These are phyloP conservation scores for Plantago major DNA, from an alignment of 257 asterid genomes.

Conservation along the genomic window DNA sequence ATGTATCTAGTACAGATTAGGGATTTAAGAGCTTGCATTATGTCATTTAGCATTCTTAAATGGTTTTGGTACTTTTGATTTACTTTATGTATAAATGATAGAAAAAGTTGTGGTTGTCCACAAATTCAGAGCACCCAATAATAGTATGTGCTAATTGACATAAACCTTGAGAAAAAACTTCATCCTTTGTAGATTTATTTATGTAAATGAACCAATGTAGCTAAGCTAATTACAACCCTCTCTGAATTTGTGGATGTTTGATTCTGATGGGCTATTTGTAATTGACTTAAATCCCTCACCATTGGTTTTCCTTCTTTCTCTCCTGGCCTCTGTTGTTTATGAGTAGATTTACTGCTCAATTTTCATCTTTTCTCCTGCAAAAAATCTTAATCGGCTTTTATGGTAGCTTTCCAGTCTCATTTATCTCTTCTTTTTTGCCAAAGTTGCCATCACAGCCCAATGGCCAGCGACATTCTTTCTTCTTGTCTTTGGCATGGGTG, in stretches of 20 bases:
- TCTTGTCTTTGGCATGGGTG: constrained; percentile 17
- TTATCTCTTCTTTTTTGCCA: constrained; percentile 16
- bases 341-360: not conserved
- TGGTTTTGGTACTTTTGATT: too few species aligned
- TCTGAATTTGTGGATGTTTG: not conserved
- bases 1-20: too few species aligned
- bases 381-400: not conserved
- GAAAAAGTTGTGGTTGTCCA: too few species aligned
- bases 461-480: constrained; percentile 29
- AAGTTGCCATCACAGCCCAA: constrained; percentile 19
- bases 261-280: constrained; percentile 3
- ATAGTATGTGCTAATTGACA: too few species aligned
- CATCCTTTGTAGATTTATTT: too few species aligned
- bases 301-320: constrained; percentile 18
- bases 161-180: too few species aligned
- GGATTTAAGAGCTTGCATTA: too few species aligned
- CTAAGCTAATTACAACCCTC: too few species aligned
- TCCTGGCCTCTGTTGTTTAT: constrained; percentile 16
- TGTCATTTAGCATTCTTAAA: too few species aligned
- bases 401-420: constrained; percentile 11
- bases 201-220: too few species aligned
- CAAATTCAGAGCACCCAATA: too few species aligned
- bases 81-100: too few species aligned
- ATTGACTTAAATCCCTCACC: constrained; percentile 6
- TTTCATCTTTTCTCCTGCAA: not conserved